These are phyloP conservation scores for Pseudovirgaria hyperparasitica DNA, from an alignment of 2,329 filamentous ascomycete species.

Conservation along the genomic window DNA sequence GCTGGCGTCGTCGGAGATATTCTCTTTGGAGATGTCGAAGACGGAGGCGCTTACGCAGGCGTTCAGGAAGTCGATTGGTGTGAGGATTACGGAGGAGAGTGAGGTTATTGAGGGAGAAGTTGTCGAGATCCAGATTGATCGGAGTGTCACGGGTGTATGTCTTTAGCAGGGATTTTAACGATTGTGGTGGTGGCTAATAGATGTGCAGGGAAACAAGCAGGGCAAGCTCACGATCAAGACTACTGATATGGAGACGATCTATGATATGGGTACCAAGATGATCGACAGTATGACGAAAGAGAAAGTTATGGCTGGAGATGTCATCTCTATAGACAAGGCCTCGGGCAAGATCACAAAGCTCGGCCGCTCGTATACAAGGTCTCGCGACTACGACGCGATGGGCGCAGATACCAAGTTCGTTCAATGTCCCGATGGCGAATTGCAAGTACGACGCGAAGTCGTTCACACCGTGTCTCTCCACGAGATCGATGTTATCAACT, in stretches of 20 bases:
- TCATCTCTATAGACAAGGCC: constrained; percentile 97
- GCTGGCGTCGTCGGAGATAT: constrained; percentile 92
- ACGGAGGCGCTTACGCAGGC: constrained; percentile 96
- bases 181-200: not conserved
- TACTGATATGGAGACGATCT: constrained; percentile 98
- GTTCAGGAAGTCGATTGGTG: constrained; percentile 97
- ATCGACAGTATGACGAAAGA: constrained; percentile 99
- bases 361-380: constrained; percentile 85
- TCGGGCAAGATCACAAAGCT: constrained; percentile 97
- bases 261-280: constrained; percentile 99
- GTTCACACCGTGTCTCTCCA: constrained; percentile 94
- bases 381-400: constrained; percentile 98
- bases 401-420: constrained; percentile 96
- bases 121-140: constrained; percentile 95
- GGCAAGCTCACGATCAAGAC: constrained; percentile 99
- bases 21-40: constrained; percentile 98
- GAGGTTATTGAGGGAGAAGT: constrained; percentile 99
- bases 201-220: constrained; percentile 69
- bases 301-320: constrained; percentile 95
- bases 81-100: constrained; percentile 96
- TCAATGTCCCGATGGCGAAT: constrained; percentile 91
- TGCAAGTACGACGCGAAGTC: constrained; percentile 94
- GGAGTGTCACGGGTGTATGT: constrained; percentile 77
- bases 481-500: constrained; percentile 99
- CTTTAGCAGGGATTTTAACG: constrained; percentile 3